phyloP scores from a whole-genome alignment of 1,284 basidiomycete genomes.

The Polyporus tsugae region DNA sequence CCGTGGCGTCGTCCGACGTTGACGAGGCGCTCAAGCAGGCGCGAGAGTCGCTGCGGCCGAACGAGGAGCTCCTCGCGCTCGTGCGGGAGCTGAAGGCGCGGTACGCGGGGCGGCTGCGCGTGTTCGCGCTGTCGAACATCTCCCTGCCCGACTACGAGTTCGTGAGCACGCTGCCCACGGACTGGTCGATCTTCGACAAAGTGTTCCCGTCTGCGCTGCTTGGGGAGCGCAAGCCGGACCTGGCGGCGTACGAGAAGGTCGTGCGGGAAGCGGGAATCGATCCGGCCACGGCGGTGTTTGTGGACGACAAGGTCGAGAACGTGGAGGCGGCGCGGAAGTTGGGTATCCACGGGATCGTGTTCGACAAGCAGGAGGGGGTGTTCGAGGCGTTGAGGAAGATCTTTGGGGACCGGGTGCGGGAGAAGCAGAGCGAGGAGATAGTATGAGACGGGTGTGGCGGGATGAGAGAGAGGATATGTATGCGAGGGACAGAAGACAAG shows the following conservation, averaged over 20 bases:
- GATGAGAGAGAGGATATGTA: neutral
- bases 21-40: conserved; percentile 53
- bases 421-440: conserved; percentile 11
- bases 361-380: conserved; percentile 50
- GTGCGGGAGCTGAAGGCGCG: conserved; percentile 55
- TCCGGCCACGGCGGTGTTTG: conserved; percentile 54
- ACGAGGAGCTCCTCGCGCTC: conserved; percentile 54
- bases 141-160: conserved; percentile 60
- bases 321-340: conserved; percentile 61
- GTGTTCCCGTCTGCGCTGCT: conserved; percentile 60
- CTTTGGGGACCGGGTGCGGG: conserved; percentile 52
- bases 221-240: conserved; percentile 47
- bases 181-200: conserved; percentile 64
- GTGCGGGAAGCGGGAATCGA: conserved; percentile 50
- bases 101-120: conserved; percentile 43
- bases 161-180: conserved; percentile 49
- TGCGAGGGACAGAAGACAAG: neutral
- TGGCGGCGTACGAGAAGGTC: conserved; percentile 62
- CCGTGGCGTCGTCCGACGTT: conserved; percentile 49
- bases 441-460: neutral
- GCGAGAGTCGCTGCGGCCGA: conserved; percentile 53
- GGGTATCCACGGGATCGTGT: conserved; percentile 64
- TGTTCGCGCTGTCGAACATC: conserved; percentile 69
- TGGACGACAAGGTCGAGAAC: conserved; percentile 68
- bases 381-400: conserved; percentile 54